Evolutionary conservation across 768 basidiomycete genomes (phyloP).

Genomic region (Leccinum subtestaceum): DNA sequence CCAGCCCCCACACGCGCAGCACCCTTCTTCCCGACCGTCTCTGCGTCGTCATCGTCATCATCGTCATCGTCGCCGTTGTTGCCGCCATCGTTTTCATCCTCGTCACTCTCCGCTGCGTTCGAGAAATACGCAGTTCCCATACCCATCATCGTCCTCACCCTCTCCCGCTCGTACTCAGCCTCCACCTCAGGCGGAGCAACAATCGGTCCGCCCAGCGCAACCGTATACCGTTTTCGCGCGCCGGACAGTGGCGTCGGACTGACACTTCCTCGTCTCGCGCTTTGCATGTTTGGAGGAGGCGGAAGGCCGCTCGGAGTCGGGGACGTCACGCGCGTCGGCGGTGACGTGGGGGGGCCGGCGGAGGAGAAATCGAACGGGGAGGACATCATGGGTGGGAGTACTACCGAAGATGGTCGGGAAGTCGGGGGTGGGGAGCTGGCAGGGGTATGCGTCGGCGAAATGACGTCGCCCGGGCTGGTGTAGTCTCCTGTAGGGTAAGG

Average conservation of each 20-base stretch:
- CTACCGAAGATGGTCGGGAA: slow-evolving; percentile 42
- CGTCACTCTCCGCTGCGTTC: slow-evolving; percentile 34
- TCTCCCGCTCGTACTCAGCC: slow-evolving; percentile 31
- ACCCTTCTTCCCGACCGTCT: slow-evolving; percentile 57
- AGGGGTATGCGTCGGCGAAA: slow-evolving; percentile 33
- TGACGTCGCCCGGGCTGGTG: slow-evolving; percentile 56
- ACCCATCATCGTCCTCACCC: slow-evolving; percentile 30
- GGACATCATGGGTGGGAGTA: slow-evolving; percentile 35
- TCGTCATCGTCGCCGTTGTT: slow-evolving; percentile 14
- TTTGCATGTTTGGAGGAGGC: slow-evolving; percentile 38
- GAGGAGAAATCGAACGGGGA: slow-evolving; percentile 21
- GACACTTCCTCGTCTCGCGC: slow-evolving; percentile 50
- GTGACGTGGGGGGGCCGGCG: slow-evolving; percentile 14
- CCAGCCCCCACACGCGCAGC: slow-evolving; percentile 33
- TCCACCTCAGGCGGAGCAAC: slow-evolving; percentile 36
- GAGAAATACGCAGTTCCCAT: slow-evolving; percentile 46
- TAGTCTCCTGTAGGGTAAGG: slow-evolving; percentile 88
- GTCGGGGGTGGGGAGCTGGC: slow-evolving; percentile 46
- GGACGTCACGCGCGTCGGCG: slow-evolving; percentile 22
- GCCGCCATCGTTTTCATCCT: slow-evolving; percentile 29
- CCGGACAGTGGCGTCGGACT: slow-evolving; percentile 62
- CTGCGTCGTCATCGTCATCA: slow-evolving; percentile 14
- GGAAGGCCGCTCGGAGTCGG: slow-evolving; percentile 37
- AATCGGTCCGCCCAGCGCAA: slow-evolving; percentile 76
- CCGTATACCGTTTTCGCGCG: slow-evolving; percentile 74